Evolutionary conservation across 139 green algal genomes (phyloP), one percentile per base, ranked within the genome.

Genomic region (Coelastrella sp.): DNA sequence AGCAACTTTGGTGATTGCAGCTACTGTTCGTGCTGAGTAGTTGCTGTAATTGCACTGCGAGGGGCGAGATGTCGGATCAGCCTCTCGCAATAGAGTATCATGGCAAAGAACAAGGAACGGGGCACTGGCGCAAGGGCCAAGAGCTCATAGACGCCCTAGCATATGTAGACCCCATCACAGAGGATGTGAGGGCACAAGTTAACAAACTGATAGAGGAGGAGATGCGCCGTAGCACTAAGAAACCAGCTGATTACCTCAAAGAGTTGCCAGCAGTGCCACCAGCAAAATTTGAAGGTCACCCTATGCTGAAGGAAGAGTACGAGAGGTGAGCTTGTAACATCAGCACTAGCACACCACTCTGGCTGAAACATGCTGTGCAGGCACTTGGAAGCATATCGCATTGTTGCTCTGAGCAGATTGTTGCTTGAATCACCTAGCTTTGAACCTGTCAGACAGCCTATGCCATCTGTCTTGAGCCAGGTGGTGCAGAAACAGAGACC

Each of bases 161-260:
- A 1, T 98, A 98, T 50, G 87, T 96, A 0, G 94, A 98, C 81
- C 53, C 68, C 13, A 77, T 96, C 6, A 86, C 85, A 5, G 48
- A 84, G 0, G 88, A 92, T 5, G 89, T 89, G 25, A 92, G 87
- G 73, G 37, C 48, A 9, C 51, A 87, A 23, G 94, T 96, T 2
- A 90, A 96, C 3, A 64, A 83, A n/a, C 74, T 97, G 13, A 94
- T 98, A 30, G 87, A 94, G 72, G 93, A 96, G 40, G 94, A 98
- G 91, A 91, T 94, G 82, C 80, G 82, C 27, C 37, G 67, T 7
- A 93, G 89, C 86, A 88, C 60, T 7, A 95, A 94, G 68, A 84
- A 73, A 75, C 91, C 94, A 0, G 81, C 88, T 27, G 94, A 97
- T 76, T 98, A 96, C 81, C 38, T 96, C 43, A 81, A 83, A 2